phyloP scores from a whole-genome alignment of 139 green algal genomes.

The Tetraselmis chui region DNA sequence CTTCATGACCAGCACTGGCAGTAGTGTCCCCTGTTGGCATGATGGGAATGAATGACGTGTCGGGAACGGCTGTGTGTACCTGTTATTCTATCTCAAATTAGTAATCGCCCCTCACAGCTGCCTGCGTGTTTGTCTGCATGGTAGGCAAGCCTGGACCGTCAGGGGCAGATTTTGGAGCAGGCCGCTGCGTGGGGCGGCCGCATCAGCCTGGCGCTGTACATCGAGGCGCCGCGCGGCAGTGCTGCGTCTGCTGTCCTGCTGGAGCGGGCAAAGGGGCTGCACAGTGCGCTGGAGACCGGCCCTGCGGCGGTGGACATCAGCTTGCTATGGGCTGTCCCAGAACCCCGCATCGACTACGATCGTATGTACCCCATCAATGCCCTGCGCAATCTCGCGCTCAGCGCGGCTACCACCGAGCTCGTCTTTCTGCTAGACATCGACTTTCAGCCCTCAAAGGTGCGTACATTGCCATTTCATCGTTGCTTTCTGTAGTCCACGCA shows the following conservation, averaged over 20 bases:
- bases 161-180: neutral
- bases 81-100: no score
- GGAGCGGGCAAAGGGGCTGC: neutral
- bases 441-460: conserved; percentile 9
- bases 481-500: no score
- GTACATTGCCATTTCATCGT: no score
- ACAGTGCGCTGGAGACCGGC: neutral
- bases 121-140: no score
- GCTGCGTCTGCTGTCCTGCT: neutral
- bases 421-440: conserved; percentile 36
- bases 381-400: conserved; percentile 32
- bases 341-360: neutral
- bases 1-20: no score
- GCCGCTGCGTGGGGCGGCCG: neutral
- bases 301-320: neutral
- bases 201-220: neutral
- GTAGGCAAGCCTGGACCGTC: neutral
- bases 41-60: no score
- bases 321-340: neutral
- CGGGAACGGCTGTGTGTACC: no score
- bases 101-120: no score
- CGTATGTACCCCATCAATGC: conserved; percentile 34
- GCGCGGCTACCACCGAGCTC: conserved; percentile 22
- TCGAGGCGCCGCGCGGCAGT: neutral
- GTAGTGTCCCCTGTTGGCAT: no score